Evolutionary conservation across 352 stramenopile genomes (phyloP).

Genomic region (Globisporangium ultimum): DNA sequence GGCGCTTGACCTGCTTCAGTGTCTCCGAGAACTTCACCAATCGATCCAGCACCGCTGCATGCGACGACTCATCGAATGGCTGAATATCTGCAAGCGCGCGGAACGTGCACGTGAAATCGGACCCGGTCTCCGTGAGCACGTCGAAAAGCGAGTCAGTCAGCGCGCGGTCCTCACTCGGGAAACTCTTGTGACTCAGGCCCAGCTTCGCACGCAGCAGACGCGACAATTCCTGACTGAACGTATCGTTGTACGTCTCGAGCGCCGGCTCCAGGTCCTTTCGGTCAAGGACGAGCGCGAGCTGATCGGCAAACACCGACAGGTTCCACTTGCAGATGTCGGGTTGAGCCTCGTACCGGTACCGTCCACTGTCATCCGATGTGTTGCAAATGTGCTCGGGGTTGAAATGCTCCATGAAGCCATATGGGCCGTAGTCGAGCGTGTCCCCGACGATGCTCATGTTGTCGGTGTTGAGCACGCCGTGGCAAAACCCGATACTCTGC

Average conservation of each 20-base stretch:
- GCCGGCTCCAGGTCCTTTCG: constrained; percentile 22
- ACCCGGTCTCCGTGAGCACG: constrained; percentile 53
- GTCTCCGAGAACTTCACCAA: constrained; percentile 69
- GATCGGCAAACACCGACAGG: constrained; percentile 57
- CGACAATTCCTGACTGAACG: constrained; percentile 59
- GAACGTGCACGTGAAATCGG: constrained; percentile 81
- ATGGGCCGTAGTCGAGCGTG: constrained; percentile 93
- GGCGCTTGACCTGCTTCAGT: constrained; percentile 60
- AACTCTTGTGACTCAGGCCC: constrained; percentile 37
- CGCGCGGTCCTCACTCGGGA: constrained; percentile 29
- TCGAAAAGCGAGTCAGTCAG: constrained; percentile 56
- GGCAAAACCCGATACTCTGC: constrained; percentile 87
- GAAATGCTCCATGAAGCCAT: constrained; percentile 92
- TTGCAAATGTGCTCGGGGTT: constrained; percentile 81
- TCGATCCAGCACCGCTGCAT: constrained; percentile 28
- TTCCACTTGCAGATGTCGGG: constrained; percentile 89
- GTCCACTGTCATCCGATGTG: constrained; percentile 70
- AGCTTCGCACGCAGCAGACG: constrained; percentile 65
- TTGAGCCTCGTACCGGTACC: constrained; percentile 83
- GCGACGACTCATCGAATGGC: constrained; percentile 30
- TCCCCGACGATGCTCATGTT: constrained; percentile 91
- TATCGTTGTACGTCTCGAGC: constrained; percentile 36
- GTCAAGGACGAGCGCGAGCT: constrained; percentile 50
- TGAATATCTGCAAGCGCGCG: constrained; percentile 47
- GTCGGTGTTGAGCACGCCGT: constrained; percentile 92